Percentiles rank a stretch among this genome's conserved stretches.
Conservation (phyloP, 495 filamentous ascomycete genomes). For the Bacidia gigantensis region DNA sequence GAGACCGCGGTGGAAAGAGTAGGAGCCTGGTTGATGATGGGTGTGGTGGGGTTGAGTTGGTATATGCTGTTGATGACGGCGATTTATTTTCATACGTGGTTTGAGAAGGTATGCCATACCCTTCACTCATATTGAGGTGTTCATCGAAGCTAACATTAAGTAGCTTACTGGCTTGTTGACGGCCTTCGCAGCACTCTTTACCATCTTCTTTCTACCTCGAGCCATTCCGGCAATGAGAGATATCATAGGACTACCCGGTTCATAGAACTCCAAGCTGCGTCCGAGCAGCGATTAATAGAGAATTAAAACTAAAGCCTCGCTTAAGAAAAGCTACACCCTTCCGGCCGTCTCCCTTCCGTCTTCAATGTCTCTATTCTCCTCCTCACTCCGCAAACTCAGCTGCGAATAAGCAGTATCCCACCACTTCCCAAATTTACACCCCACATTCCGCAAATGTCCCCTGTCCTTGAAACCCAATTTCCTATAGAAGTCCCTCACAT, state of each 20-base stretch:
- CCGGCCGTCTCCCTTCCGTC: background rate
- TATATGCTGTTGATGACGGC: constrained; percentile 99
- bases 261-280: constrained; percentile 27
- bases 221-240: constrained; percentile 45
- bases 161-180: constrained; percentile 50
- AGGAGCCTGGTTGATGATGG: constrained; percentile 28
- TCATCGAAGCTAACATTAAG: constrained; percentile 18
- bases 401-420: background rate
- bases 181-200: constrained; percentile 52
- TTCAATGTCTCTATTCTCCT: background rate
- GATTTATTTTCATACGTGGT: constrained; percentile 95
- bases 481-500: constrained; percentile 19
- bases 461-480: constrained; percentile 19
- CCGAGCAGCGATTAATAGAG: too few species aligned
- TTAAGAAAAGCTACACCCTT: too few species aligned
- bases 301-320: too few species aligned
- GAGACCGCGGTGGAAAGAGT: constrained; percentile 35
- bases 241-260: constrained; percentile 63
- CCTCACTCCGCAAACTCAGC: background rate
- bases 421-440: constrained; percentile 9
- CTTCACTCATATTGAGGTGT: background rate
- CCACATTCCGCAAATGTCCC: constrained; percentile 21
- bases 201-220: constrained; percentile 65
- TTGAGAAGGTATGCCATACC: constrained; percentile 63
- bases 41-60: constrained; percentile 47